Evolutionary conservation across 257 asterid species (phyloP).

Genomic region (Fraxinus excelsior): DNA sequence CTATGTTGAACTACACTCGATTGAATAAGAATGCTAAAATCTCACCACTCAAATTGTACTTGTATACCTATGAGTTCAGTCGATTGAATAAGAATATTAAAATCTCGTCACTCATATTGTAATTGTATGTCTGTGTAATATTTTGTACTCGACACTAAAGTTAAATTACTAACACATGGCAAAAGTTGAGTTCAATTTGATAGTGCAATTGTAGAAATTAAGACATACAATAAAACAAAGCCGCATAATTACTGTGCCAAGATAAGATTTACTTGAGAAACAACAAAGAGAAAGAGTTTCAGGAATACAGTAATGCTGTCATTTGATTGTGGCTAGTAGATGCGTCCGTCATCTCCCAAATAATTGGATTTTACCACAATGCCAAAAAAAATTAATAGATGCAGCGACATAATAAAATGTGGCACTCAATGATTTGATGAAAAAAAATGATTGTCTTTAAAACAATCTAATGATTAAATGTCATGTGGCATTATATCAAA

Average conservation of each 20-base stretch:
- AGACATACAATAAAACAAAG: slow-evolving; percentile 27
- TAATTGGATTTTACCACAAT: too few species aligned
- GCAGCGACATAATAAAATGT: too few species aligned
- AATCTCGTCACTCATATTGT: not conserved
- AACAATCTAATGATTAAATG: too few species aligned
- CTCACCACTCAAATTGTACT: not conserved
- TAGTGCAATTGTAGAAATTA: not conserved
- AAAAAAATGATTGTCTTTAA: too few species aligned
- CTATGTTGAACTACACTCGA: not conserved
- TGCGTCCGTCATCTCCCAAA: too few species aligned
- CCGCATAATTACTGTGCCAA: slow-evolving; percentile 21
- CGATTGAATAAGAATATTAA: too few species aligned
- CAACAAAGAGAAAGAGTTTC: slow-evolving; percentile 29
- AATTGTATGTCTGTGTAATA: too few species aligned
- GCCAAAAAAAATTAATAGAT: too few species aligned
- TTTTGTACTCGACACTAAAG: not conserved
- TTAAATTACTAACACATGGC: not conserved
- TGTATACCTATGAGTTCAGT: not conserved
- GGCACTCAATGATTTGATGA: too few species aligned
- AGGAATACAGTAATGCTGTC: not conserved
- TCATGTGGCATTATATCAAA: too few species aligned
- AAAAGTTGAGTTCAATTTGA: not conserved
- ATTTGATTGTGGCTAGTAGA: not conserved
- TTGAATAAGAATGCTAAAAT: too few species aligned
- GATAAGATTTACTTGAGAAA: slow-evolving; percentile 17